Evolutionary conservation across 2,329 filamentous ascomycete genomes (phyloP).

Genomic region (Sporothrix variecibatus): DNA sequence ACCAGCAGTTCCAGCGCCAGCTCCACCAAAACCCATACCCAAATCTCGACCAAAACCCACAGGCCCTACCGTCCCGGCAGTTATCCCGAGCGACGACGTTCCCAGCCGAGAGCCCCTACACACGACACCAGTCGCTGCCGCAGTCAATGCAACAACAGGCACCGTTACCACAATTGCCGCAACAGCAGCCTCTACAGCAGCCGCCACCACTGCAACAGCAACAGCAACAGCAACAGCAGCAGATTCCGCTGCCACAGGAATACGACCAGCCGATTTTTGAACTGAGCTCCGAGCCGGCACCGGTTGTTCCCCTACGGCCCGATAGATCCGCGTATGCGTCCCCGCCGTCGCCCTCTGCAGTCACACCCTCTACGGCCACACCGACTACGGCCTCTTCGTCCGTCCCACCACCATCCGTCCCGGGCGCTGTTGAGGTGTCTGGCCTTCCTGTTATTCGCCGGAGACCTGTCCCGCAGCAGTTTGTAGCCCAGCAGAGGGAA

Average conservation of each 20-base stretch:
- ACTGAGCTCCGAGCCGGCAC: conserved; percentile 13
- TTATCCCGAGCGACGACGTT: not conserved
- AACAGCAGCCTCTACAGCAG: not conserved
- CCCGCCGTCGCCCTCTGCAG: not conserved
- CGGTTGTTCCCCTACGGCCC: not conserved
- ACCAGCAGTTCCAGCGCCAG: conserved; percentile 19
- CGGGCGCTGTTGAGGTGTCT: conserved; percentile 11
- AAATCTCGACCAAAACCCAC: not conserved
- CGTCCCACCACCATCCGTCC: not conserved
- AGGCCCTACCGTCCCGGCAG: not conserved
- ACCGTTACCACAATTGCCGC: not conserved
- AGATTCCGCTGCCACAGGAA: not conserved
- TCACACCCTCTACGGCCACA: not conserved
- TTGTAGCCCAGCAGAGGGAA: conserved; percentile 16
- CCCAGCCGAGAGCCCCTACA: not conserved
- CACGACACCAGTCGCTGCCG: not conserved
- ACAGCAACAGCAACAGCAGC: conserved; percentile 5
- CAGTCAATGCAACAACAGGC: not conserved
- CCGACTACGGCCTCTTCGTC: not conserved
- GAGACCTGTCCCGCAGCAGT: conserved; percentile 22
- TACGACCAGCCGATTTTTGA: conserved; percentile 16
- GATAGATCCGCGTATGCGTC: conserved; percentile 1
- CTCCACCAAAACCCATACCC: not conserved
- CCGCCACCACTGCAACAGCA: not conserved
- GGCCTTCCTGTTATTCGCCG: conserved; percentile 25